Evolutionary conservation across 768 basidiomycete genomes (phyloP).

Genomic region (Sarcodon sp.): DNA sequence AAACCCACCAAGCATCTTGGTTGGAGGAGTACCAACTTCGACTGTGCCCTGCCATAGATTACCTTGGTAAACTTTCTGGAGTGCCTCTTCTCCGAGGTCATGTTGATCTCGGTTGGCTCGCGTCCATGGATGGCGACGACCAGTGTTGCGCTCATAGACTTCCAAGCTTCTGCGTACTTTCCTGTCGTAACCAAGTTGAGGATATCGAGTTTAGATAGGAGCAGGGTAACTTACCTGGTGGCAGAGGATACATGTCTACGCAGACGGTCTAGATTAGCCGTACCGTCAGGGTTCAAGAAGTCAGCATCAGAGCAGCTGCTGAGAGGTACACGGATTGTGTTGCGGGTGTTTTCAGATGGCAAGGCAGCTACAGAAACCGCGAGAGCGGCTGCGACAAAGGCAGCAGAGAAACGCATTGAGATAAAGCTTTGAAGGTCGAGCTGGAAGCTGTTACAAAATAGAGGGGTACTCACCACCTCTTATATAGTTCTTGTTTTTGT

Average conservation of each 20-base stretch:
- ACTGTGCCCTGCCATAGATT: conserved; percentile 34
- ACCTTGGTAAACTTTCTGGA: conserved; percentile 21
- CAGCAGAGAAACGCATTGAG: background rate
- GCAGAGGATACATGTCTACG: conserved; percentile 11
- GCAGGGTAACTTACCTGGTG: conserved; percentile 8
- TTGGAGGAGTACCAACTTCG: conserved; percentile 33
- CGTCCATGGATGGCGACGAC: conserved; percentile 21
- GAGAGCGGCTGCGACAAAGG: background rate
- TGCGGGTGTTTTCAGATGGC: conserved; percentile 5
- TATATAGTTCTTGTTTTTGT: too few species aligned
- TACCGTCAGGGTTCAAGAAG: conserved; percentile 12
- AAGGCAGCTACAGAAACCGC: background rate
- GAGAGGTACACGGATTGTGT: conserved; percentile 15
- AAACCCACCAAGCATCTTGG: conserved; percentile 12
- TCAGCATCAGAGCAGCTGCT: conserved; percentile 11
- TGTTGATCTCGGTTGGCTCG: conserved; percentile 10
- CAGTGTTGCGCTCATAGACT: conserved; percentile 32
- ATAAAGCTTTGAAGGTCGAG: too few species aligned
- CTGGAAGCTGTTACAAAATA: too few species aligned
- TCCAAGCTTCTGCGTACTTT: conserved; percentile 28
- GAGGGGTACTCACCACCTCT: too few species aligned
- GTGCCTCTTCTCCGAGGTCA: conserved; percentile 15
- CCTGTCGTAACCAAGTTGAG: conserved; percentile 12
- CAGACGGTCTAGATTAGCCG: conserved; percentile 13
- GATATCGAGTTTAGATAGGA: too few species aligned